phyloP scores from a whole-genome alignment of 495 filamentous ascomycete genomes.

The Daldinia childiae region DNA sequence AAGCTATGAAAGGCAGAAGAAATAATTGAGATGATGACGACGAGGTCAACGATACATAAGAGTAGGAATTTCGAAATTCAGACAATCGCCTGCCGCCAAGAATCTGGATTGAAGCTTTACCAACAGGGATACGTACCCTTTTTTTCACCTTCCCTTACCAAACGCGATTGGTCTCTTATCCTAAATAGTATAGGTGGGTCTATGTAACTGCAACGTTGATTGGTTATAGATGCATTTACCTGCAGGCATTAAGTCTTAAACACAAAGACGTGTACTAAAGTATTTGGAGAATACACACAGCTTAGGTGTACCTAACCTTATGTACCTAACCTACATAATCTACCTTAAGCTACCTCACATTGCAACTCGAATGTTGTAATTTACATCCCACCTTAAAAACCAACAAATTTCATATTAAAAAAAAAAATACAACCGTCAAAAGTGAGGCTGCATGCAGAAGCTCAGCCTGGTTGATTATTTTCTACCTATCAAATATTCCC shows the following conservation, averaged over 20 bases:
- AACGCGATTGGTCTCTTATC: constrained; percentile 1
- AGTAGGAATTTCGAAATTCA: constrained; percentile 24
- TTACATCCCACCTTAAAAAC: not conserved
- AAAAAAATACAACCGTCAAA: constrained; percentile 11
- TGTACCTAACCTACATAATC: too few relatives aligned
- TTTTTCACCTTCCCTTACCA: not conserved
- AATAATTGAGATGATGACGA: constrained; percentile 22
- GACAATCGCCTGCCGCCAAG: constrained; percentile 38
- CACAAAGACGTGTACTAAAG: too few relatives aligned
- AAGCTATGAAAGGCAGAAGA: constrained; percentile 8
- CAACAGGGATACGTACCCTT: constrained; percentile 7
- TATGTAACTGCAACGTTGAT: constrained; percentile 16
- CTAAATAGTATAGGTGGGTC: constrained; percentile 21
- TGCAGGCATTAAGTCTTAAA: not conserved
- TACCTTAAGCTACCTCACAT: not conserved
- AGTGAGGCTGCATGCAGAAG: constrained; percentile 39
- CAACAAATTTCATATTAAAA: not conserved
- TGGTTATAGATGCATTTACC: constrained; percentile 22
- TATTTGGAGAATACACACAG: too few relatives aligned
- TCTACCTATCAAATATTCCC: constrained; percentile 17
- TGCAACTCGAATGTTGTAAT: not conserved
- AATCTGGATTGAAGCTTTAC: constrained; percentile 9
- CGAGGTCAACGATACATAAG: constrained; percentile 12
- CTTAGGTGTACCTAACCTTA: too few relatives aligned
- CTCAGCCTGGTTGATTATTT: constrained; percentile 32